Evolutionary conservation across 257 asterid species (phyloP), one percentile per base, ranked within the genome.

Genomic region (Lantana camara): DNA sequence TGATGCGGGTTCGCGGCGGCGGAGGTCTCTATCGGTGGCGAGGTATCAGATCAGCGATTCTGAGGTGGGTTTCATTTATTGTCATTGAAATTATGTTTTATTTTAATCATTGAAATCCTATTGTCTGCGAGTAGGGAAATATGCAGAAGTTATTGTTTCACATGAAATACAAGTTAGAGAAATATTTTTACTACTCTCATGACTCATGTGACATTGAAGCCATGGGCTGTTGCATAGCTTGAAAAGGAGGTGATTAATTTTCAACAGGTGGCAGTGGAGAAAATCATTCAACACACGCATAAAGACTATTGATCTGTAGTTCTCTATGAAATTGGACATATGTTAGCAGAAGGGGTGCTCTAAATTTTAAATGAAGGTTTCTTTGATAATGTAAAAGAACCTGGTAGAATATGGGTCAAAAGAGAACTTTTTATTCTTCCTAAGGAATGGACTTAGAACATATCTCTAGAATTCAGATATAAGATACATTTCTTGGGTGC

Each of bases 21-120:
- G 94, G 77, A 77, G 94, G 71, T 87, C 97, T 12, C 73, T 90
- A 5, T 88, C 96, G 7, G 89, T 79, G 47, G 90, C 83, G 69
- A 82, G 85, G 44, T 69, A 59, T 77, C 91, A 78, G 49, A 75
- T 77, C 60, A 87, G 82, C 68, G 91, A 83, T 74, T 76, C 88
- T 4, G 93, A 86, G 97, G 95, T 84, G 68, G 66, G 67, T 22
- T 48, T 67, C 21, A 58, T 52, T 45, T 30, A 30, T 30, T 30
- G 7, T 30, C 7, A 30, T 30, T 30, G 3, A 2, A n/a, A 35
- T 35, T 53, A 16, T 22, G 23, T 10, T 12, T 20, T 17, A 45
- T 34, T 12, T 20, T 17, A 45, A 34, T 60, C 8, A n/a, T 14
- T 73, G 53, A 59, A 22, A 27, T 45, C 42, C 5, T 16, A 24